Base-by-base conservation (phyloP, 208 protist genomes). In the Borovskyia barvae region DNA sequence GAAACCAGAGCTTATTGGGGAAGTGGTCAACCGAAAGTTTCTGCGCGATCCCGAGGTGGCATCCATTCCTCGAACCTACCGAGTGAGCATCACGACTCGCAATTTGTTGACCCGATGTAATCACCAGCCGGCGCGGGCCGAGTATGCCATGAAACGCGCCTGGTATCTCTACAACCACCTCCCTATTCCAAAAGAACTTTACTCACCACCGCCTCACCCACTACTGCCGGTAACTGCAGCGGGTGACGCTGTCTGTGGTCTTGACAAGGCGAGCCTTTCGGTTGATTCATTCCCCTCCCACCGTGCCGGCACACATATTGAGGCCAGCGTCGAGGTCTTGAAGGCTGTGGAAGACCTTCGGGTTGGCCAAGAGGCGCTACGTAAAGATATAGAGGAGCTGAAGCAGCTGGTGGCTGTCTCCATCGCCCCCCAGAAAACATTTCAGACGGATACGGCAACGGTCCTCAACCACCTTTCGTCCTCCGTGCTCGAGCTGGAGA, bases 141-240 rank as follows among this genome's bases (percentile, higher is more conserved):
- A 96, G 81, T 94, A 92, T 58, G 64, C 55, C 20, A 93, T 96
- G 85, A 93, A 92, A 68, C 87, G 85, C 0, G 83, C 84, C 17
- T 96, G 89, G 86, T 82, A 89, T 56, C 39, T 92, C 14, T 93
- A 95, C 49, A 47, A 93, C 17, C 89, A 90, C 33, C 47, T 78
- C 11, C 62, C 82, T 0, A 48, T 90, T 5, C 88, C 88, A 3
- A 47, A 70, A 9, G 57, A 70, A 7, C 76, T 94, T 15, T 87
- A 91, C 66, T 55, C 79, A 0, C 65, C 69, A 0, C 33, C 51
- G 11, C 51, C 52, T 19, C 45, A 58, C n/a, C n/a, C n/a, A n/a
- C n/a, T n/a, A n/a, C n/a, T n/a, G n/a, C n/a, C n/a, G n/a, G n/a
- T n/a, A n/a, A n/a, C n/a, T n/a, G n/a, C n/a, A n/a, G n/a, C n/a